phyloP scores from a whole-genome alignment of 768 basidiomycete species.

The Termitomyces sp. region DNA sequence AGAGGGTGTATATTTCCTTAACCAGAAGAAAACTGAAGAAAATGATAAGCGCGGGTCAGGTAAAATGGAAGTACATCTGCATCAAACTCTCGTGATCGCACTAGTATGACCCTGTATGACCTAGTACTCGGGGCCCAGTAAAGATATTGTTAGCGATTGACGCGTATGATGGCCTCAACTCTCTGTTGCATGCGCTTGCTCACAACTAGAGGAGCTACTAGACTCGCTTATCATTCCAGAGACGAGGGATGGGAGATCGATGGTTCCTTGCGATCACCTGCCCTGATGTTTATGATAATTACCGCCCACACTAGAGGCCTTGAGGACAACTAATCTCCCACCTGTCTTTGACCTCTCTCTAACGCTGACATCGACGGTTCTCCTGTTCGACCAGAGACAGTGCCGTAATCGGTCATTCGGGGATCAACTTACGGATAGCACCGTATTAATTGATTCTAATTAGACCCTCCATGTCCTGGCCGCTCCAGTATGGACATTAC shows the following conservation, averaged over 20 bases:
- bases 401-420: neutral
- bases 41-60: too few relatives aligned
- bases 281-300: neutral
- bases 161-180: neutral
- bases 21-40: too few relatives aligned
- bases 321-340: neutral
- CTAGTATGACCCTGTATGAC: too few relatives aligned
- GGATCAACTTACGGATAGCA: neutral
- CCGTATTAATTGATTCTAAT: neutral
- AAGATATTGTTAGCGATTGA: too few relatives aligned
- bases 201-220: neutral
- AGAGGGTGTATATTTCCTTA: too few relatives aligned
- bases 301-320: neutral
- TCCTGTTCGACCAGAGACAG: neutral
- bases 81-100: too few relatives aligned
- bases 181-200: neutral
- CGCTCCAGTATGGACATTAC: neutral
- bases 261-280: neutral
- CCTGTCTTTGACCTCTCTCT: neutral
- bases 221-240: neutral
- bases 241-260: neutral
- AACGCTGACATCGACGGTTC: neutral
- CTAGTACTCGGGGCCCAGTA: too few relatives aligned
- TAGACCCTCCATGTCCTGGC: neutral
- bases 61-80: too few relatives aligned